These are phyloP conservation scores for Hypoxylon crocopeplum DNA, from an alignment of 495 filamentous ascomycete species.

Conservation along the genomic window DNA sequence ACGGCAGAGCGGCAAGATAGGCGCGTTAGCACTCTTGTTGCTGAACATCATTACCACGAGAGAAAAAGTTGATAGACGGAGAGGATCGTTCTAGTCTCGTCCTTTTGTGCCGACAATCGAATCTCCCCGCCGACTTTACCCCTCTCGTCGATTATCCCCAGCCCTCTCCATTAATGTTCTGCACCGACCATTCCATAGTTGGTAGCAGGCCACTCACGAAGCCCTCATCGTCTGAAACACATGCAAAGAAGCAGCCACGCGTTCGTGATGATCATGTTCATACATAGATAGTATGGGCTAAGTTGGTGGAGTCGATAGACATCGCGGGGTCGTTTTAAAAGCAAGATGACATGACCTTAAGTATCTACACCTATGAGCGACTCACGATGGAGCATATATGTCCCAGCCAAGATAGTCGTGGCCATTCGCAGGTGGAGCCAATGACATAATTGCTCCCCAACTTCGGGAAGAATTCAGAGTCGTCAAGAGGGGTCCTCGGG, in stretches of 20 bases:
- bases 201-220: conserved; percentile 19
- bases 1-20: conserved; percentile 18
- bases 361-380: conserved; percentile 7
- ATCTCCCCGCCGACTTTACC: conserved; percentile 17
- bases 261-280: conserved; percentile 26
- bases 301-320: conserved; percentile 10
- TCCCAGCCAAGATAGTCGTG: conserved; percentile 1
- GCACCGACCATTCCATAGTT: conserved; percentile 4
- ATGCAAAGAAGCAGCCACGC: conserved; percentile 30
- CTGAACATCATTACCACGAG: conserved; percentile 23
- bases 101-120: conserved; percentile 16
- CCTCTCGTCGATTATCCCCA: conserved; percentile 25
- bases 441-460: conserved; percentile 35
- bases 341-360: conserved; percentile 29
- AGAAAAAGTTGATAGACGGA: conserved; percentile 21
- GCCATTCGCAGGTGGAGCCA: conserved; percentile 14
- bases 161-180: conserved; percentile 4
- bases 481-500: conserved; percentile 22
- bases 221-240: conserved; percentile 27
- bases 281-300: conserved; percentile 11
- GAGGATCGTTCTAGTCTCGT: conserved; percentile 17
- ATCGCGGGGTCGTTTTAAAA: conserved; percentile 21
- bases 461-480: conserved; percentile 12
- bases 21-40: conserved; percentile 2
- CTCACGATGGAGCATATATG: conserved; percentile 14